Base-by-base conservation (phyloP, 148 eudicot genomes). In the Rhododendron simsii region DNA sequence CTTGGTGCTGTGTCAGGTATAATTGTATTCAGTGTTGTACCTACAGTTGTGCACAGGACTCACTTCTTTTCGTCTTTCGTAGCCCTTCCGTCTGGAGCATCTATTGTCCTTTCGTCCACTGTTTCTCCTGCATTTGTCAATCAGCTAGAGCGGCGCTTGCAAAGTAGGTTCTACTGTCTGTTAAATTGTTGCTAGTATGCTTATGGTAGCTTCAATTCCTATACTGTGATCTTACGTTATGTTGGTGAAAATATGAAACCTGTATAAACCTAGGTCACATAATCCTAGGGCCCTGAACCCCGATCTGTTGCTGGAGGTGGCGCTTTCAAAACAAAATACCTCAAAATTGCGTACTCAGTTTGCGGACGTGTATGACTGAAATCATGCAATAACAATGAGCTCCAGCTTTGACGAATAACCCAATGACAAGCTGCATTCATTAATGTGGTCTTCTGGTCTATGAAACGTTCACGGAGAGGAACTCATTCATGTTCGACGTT, bases 41-140 rank as follows among this genome's bases (percentile, higher is more conserved):
- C 37, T 84, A 33, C 59, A 55, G 55, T 78, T 44, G 6, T 83
- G 71, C 59, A 83, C 81, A 78, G 71, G 75, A 57, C 81, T 90
- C 51, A 89, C 87, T 30, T 81, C 18, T 76, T 10, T 78, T 63
- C 47, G 33, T 88, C 35, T 85, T 76, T 73, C 89, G 82, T 89
- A 98, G 98, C 90, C 85, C 98, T 98, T 83, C 90, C 95, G 48
- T 87, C 88, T 73, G 99, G 98, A 87, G 94, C 98, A 83, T 87
- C 98, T 86, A 80, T 98, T 77, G 90, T 98, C 87, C 92, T 98
- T 83, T 98, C 98, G 47, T 94, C 98, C 82, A 98, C 99, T 59
- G 98, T 98, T 82, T 95, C 99, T 87, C 98, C 99, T 69, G 96
- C 97, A 85, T 98, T 89, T 89, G 92, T 98, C 76, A 93, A 48